Conservation (phyloP, 176 grass and related monocot species). For the Aegilops sharonensis region DNA sequence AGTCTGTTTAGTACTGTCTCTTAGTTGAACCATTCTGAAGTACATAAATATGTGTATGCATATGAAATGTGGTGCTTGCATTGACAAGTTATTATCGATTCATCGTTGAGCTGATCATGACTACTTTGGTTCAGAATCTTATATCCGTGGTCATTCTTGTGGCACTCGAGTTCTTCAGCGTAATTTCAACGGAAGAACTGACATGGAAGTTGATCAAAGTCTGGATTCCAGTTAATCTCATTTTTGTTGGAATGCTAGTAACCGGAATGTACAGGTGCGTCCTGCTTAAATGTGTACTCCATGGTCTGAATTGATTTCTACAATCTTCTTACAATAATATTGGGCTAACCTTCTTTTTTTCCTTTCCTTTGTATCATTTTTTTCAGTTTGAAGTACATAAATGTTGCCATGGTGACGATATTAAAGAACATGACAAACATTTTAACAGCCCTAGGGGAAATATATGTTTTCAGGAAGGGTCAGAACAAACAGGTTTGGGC, state of each 20-base stretch:
- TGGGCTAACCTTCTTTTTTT: not conserved
- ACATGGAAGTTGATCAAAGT: slow-evolving; percentile 82
- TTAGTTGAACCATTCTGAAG: not conserved
- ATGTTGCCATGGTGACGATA: slow-evolving; percentile 93
- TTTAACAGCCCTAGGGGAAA: slow-evolving; percentile 76
- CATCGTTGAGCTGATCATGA: slow-evolving; percentile 14
- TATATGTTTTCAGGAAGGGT: slow-evolving; percentile 72
- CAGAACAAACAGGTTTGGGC: slow-evolving; percentile 86
- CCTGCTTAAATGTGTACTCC: not conserved
- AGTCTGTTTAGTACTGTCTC: not conserved
- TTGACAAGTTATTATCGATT: not conserved
- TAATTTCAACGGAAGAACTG: slow-evolving; percentile 67
- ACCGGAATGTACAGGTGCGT: slow-evolving; percentile 88
- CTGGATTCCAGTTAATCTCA: slow-evolving; percentile 89
- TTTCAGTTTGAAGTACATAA: slow-evolving; percentile 90
- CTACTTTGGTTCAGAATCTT: slow-evolving; percentile 62
- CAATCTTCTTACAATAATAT: not conserved
- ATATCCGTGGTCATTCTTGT: slow-evolving; percentile 66
- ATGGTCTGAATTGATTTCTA: not conserved
- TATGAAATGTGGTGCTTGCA: not conserved
- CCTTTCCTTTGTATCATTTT: not conserved
- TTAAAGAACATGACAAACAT: slow-evolving; percentile 94
- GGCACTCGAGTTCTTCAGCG: slow-evolving; percentile 42
- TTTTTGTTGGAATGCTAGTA: slow-evolving; percentile 80
- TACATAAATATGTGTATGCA: not conserved